These are phyloP conservation scores for Dipodascus albidus DNA, from an alignment of 805 yeast genomes.

Conservation along the genomic window DNA sequence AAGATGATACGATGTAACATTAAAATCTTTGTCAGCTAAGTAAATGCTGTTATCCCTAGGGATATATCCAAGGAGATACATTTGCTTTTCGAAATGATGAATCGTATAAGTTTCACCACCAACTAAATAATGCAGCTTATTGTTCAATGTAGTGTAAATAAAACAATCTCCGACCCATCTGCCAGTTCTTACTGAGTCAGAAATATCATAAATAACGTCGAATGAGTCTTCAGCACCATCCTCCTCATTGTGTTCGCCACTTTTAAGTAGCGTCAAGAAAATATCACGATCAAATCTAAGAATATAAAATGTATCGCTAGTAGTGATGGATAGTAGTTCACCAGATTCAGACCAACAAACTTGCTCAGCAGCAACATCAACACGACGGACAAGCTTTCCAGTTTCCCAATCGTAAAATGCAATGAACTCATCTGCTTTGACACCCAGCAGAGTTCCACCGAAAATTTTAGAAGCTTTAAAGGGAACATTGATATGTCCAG, in stretches of 20 bases:
- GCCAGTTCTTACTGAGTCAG: constrained; percentile 76
- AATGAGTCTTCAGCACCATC: constrained; percentile 86
- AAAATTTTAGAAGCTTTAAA: constrained; percentile 70
- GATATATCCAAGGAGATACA: constrained; percentile 79
- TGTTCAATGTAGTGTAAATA: constrained; percentile 75
- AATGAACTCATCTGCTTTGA: constrained; percentile 73
- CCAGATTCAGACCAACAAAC: constrained; percentile 93
- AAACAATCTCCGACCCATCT: constrained; percentile 97
- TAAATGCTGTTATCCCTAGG: constrained; percentile 85
- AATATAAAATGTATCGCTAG: constrained; percentile 65
- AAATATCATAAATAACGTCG: constrained; percentile 71
- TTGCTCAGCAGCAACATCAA: constrained; percentile 71
- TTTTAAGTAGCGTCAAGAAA: constrained; percentile 49
- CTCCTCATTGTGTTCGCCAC: constrained; percentile 46
- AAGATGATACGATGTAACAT: constrained; percentile 67
- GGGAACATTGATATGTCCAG: constrained; percentile 50
- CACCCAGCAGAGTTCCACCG: constrained; percentile 83
- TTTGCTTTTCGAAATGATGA: constrained; percentile 83
- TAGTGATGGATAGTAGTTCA: constrained; percentile 67
- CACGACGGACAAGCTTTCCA: constrained; percentile 72
- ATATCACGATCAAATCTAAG: constrained; percentile 60
- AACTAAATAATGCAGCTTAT: constrained; percentile 85
- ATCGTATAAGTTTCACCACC: constrained; percentile 89
- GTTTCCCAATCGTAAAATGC: constrained; percentile 92
- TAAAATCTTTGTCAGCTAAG: constrained; percentile 82